phyloP scores from a whole-genome alignment of 2,329 filamentous ascomycete species.

The Alternaria rosae region DNA sequence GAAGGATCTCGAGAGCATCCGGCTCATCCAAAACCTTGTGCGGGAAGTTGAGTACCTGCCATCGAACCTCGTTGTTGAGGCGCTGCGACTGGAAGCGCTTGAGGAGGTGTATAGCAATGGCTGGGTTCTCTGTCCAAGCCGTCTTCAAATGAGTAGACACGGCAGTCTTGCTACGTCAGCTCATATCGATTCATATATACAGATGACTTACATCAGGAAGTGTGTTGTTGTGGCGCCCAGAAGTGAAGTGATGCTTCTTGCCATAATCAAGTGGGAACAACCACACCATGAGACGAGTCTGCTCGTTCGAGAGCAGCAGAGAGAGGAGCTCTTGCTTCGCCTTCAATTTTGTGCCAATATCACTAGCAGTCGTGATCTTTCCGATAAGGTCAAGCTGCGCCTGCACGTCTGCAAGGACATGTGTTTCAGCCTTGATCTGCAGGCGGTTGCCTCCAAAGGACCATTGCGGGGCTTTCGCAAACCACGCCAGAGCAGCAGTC shows the following conservation, averaged over 20 bases:
- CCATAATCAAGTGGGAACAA: slow-evolving; percentile 78
- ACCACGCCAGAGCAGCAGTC: slow-evolving; percentile 89
- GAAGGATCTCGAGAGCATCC: slow-evolving; percentile 81
- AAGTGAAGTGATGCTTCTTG: slow-evolving; percentile 60
- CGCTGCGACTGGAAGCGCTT: slow-evolving; percentile 79
- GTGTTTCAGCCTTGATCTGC: slow-evolving; percentile 91
- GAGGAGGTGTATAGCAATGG: slow-evolving; percentile 84
- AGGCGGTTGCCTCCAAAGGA: slow-evolving; percentile 94
- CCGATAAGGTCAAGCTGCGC: slow-evolving; percentile 70
- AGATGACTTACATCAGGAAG: slow-evolving; percentile 49
- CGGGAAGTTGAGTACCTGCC: slow-evolving; percentile 80
- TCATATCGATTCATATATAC: not conserved
- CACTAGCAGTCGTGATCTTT: slow-evolving; percentile 60
- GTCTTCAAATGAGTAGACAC: slow-evolving; percentile 73
- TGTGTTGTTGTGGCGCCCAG: slow-evolving; percentile 53
- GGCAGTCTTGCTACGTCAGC: slow-evolving; percentile 55
- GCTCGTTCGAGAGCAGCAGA: slow-evolving; percentile 83
- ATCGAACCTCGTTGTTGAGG: slow-evolving; percentile 78
- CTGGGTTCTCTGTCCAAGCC: slow-evolving; percentile 86
- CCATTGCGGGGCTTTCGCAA: slow-evolving; percentile 82
- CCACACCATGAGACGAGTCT: slow-evolving; percentile 86
- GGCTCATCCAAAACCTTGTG: slow-evolving; percentile 82
- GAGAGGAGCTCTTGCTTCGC: slow-evolving; percentile 85
- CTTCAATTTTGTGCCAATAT: slow-evolving; percentile 69
- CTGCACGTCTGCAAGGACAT: slow-evolving; percentile 78